Evolutionary conservation across 306 rosid genomes (phyloP), one percentile per base, ranked within the genome.

Genomic region (Cucumis hystrix): DNA sequence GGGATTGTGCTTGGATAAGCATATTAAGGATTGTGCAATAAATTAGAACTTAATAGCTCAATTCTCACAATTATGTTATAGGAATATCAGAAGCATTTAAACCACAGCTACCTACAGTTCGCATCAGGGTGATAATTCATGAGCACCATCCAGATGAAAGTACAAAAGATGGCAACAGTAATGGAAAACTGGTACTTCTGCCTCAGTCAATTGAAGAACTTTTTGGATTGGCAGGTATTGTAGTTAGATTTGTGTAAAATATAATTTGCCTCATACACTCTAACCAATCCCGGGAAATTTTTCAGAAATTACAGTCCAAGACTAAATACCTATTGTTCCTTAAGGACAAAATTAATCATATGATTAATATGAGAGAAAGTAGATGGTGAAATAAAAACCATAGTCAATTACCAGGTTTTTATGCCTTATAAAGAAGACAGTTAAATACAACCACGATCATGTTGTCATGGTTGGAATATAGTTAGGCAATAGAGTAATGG

Each of bases 201-300:
- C 97, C 98, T 10, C 67, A 89, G 52, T 83, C 96, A 75, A 79
- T 82, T n/a, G 89, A 94, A 79, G 93, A 82, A 28, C 87, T 94
- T 80, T 82, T 87, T 79, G 76, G 54, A 61, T 43, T 86, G 76
- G 94, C 96, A 91, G 95, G 98, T 94, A 89, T 56, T 62, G 37
- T 69, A 47, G 63, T 40, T 61, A 47, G 62, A 83, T 77, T 81
- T 79, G 78, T 76, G 82, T 75, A 57, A 25, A 18, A 8, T 56
- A 64, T 16, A 6, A 3, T 71, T 33, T 43, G 65, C 76, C 47
- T 52, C 57, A 72, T 72, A 72, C 62, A 10, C 17, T 51, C 10
- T 72, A 49, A 51, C 17, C 61, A 72, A 15, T 70, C 62, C 8
- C 8, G 20, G 73, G 30, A 66, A 66, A 39, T 15, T 10, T 66